Conservation (phyloP, 1,284 basidiomycete genomes). For the Austroboletus rostrupii region DNA sequence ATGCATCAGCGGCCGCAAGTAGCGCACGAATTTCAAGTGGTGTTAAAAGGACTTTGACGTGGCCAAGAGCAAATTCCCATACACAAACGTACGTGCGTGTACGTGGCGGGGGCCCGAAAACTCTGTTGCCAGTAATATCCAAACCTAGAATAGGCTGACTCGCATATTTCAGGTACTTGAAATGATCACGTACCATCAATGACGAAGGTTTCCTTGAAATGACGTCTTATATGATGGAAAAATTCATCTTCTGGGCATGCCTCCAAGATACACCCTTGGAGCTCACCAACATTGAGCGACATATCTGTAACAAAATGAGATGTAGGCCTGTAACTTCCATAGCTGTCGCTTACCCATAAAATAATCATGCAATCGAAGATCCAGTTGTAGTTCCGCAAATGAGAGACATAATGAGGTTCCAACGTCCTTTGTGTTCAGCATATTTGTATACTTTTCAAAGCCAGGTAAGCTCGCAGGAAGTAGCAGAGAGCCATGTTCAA, state of each 20-base stretch:
- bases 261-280: constrained; percentile 49
- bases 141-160: constrained; percentile 51
- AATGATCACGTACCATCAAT: constrained; percentile 54
- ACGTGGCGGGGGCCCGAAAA: constrained; percentile 85
- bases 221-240: constrained; percentile 25
- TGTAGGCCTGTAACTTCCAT: neutral
- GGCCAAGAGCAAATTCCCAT: constrained; percentile 77
- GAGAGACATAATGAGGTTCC: constrained; percentile 56
- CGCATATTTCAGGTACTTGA: constrained; percentile 3
- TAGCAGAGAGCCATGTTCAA: constrained; percentile 55
- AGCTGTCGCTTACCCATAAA: constrained; percentile 68
- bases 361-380: constrained; percentile 77
- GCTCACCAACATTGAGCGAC: constrained; percentile 66
- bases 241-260: constrained; percentile 46
- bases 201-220: constrained; percentile 42
- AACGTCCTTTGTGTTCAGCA: constrained; percentile 34
- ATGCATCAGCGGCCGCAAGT: constrained; percentile 50
- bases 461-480: constrained; percentile 77
- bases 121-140: constrained; percentile 75
- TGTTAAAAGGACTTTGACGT: constrained; percentile 56
- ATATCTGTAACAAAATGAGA: constrained; percentile 52
- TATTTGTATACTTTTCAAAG: constrained; percentile 41
- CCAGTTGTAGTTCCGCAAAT: constrained; percentile 68
- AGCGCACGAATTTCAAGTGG: constrained; percentile 55
- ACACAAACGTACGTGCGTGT: constrained; percentile 85